These are phyloP conservation scores for Pseudogymnoascus destructans DNA, from an alignment of 2,329 filamentous ascomycete species.

Conservation along the genomic window DNA sequence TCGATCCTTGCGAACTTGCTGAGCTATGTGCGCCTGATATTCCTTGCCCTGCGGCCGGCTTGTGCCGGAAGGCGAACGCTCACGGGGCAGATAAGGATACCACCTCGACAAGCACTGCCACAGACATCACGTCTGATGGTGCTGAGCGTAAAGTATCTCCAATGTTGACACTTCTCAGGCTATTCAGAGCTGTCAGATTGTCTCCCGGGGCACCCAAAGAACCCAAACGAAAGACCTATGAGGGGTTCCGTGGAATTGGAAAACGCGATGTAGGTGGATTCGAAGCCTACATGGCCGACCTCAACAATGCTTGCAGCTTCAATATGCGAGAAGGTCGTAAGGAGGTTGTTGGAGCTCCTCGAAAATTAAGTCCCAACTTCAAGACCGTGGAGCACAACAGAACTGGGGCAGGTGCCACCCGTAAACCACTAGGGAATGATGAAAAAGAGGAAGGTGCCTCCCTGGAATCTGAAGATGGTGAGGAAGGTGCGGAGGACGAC, in stretches of 20 bases:
- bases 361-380: background rate
- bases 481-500: background rate
- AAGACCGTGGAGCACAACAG: background rate
- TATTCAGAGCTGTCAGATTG: background rate
- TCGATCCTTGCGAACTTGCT: background rate
- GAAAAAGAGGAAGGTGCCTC: background rate
- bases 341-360: background rate
- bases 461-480: background rate
- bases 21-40: background rate
- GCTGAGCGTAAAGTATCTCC: background rate
- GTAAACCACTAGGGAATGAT: background rate
- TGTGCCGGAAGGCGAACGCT: background rate
- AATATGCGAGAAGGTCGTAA: background rate
- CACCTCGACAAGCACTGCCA: too few species aligned
- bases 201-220: background rate
- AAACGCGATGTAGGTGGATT: background rate
- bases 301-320: constrained; percentile 1
- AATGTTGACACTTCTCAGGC: background rate
- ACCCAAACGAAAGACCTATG: background rate
- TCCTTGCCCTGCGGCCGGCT: background rate
- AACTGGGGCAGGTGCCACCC: background rate
- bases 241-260: background rate
- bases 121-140: background rate
- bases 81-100: background rate
- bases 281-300: background rate